phyloP scores from a whole-genome alignment of 2,329 filamentous ascomycete species.

The Trichothecium sympodiale region DNA sequence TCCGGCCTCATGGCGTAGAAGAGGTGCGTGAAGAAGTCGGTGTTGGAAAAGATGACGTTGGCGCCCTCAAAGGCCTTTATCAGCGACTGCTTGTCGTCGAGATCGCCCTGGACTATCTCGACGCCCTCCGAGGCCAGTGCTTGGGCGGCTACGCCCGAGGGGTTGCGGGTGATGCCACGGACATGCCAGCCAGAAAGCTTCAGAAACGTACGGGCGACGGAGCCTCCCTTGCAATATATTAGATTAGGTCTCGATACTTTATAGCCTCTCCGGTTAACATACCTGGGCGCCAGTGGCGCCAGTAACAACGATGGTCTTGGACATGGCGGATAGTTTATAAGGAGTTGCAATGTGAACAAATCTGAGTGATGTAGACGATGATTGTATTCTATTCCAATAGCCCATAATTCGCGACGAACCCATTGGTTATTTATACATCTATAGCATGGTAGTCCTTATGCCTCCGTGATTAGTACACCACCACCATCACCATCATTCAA shows the following conservation, averaged over 20 bases:
- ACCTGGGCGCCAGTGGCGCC: conserved; percentile 5
- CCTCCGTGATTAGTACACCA: too few species aligned
- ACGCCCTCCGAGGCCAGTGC: conserved; percentile 17
- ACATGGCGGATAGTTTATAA: too few species aligned
- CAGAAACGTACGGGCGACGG: conserved; percentile 8
- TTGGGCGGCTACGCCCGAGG: conserved; percentile 19
- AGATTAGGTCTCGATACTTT: not conserved
- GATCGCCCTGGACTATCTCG: conserved; percentile 23
- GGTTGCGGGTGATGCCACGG: conserved; percentile 28
- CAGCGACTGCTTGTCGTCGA: conserved; percentile 19
- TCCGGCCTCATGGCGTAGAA: conserved; percentile 1
- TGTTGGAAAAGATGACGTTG: conserved; percentile 24
- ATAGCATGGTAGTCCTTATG: too few species aligned
- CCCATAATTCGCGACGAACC: too few species aligned
- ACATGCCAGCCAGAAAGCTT: conserved; percentile 7
- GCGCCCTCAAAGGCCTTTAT: conserved; percentile 22
- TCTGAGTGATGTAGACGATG: too few species aligned
- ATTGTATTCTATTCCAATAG: too few species aligned
- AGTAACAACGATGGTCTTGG: conserved; percentile 4
- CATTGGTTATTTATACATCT: too few species aligned
- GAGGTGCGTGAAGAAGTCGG: conserved; percentile 13
- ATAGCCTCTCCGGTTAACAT: not conserved
- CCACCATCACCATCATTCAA: too few species aligned
- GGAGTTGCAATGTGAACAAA: too few species aligned
- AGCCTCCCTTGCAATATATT: conserved; percentile 6